phyloP scores from a whole-genome alignment of 2,329 filamentous ascomycete species.

The Diaporthe velutina region DNA sequence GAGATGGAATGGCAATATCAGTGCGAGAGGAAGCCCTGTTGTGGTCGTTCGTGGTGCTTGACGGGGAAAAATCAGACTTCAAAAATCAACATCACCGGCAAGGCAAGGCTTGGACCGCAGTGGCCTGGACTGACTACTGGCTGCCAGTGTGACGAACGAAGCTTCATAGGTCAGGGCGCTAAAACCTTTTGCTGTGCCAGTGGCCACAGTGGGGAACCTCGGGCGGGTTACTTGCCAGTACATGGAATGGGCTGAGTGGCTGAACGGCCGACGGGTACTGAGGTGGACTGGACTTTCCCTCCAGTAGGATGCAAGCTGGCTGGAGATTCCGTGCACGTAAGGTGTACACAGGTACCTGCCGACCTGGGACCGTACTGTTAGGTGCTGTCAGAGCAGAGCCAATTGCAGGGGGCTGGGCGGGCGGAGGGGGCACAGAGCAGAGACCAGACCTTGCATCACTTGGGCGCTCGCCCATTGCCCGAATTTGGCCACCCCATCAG shows the following conservation, averaged over 20 bases:
- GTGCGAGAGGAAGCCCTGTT: constrained; percentile 33
- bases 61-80: constrained; percentile 29
- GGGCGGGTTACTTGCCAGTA: not conserved
- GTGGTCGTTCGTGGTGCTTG: constrained; percentile 27
- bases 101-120: constrained; percentile 17
- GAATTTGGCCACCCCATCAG: too few relatives aligned
- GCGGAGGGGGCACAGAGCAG: not conserved
- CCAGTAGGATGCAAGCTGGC: not conserved
- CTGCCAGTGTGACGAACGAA: constrained; percentile 29
- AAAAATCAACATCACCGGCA: constrained; percentile 32
- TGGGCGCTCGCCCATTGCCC: not conserved
- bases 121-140: constrained; percentile 15
- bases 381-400: too few relatives aligned
- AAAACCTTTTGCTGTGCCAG: constrained; percentile 29
- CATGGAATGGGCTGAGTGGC: not conserved
- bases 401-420: constrained; percentile 2
- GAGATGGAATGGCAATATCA: constrained; percentile 20
- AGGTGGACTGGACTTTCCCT: not conserved
- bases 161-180: constrained; percentile 33
- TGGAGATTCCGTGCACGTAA: not conserved
- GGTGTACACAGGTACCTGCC: not conserved
- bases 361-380: too few relatives aligned
- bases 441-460: not conserved
- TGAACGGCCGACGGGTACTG: not conserved
- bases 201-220: constrained; percentile 24